Evolutionary conservation across 2,329 filamentous ascomycete genomes (phyloP).

Genomic region (Helotiales sp.): DNA sequence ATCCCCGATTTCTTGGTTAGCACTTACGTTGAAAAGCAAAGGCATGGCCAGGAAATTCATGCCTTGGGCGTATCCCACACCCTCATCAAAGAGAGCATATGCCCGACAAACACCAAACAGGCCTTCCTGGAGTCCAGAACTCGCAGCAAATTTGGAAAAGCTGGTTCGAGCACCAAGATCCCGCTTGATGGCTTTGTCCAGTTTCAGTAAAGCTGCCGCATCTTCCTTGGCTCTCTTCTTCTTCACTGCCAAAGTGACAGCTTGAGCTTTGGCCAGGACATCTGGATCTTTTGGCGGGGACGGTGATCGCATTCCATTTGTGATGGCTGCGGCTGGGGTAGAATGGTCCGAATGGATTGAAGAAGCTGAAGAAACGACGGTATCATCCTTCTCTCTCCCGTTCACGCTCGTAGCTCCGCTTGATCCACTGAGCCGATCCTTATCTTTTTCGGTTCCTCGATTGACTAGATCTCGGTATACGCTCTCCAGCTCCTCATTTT

Average conservation of each 20-base stretch:
- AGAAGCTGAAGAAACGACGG: constrained; percentile 75
- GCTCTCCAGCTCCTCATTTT: constrained; percentile 85
- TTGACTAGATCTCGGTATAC: constrained; percentile 83
- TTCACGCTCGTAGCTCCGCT: constrained; percentile 50
- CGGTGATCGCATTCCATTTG: constrained; percentile 58
- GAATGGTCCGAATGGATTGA: constrained; percentile 83
- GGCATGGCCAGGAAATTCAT: constrained; percentile 99
- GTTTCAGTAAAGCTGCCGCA: constrained; percentile 71
- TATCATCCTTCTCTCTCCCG: constrained; percentile 64
- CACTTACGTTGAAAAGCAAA: constrained; percentile 83
- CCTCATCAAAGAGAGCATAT: constrained; percentile 93
- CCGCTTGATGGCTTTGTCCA: constrained; percentile 90
- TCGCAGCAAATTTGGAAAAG: constrained; percentile 93
- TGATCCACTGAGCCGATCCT: constrained; percentile 57
- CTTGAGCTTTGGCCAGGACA: constrained; percentile 67
- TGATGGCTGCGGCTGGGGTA: constrained; percentile 59
- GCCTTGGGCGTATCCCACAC: constrained; percentile 94
- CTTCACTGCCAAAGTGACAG: constrained; percentile 66
- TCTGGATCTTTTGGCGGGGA: constrained; percentile 67
- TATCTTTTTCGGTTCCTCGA: constrained; percentile 82
- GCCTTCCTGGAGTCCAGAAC: constrained; percentile 88
- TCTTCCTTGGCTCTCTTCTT: constrained; percentile 84
- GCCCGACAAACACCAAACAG: constrained; percentile 97
- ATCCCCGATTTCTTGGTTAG: neutral
- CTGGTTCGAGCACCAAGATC: constrained; percentile 92